Percentiles rank a stretch among this genome's conserved stretches.
phyloP scores from a whole-genome alignment of 2,329 filamentous ascomycete species.

The Colletotrichum liaoningense region DNA sequence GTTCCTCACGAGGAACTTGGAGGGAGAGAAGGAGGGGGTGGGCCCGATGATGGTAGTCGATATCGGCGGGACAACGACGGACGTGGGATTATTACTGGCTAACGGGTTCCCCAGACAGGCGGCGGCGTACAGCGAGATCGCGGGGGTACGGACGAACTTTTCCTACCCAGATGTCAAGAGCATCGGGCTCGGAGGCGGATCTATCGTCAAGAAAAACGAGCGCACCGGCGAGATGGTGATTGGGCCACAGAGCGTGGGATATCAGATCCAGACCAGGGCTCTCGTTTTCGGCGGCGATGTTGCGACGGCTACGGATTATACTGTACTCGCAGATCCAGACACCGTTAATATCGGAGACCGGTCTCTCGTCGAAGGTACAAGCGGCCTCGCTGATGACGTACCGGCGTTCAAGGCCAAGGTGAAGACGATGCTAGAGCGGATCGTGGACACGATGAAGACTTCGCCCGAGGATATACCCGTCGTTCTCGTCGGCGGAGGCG shows the following conservation, averaged over 20 bases:
- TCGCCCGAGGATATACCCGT: slow-evolving; percentile 69
- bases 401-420: slow-evolving; percentile 52
- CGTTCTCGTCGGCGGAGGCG: slow-evolving; percentile 72
- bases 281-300: slow-evolving; percentile 67
- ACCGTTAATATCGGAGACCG: slow-evolving; percentile 55
- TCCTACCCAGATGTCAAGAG: slow-evolving; percentile 68
- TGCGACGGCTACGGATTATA: slow-evolving; percentile 69
- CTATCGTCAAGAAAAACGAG: slow-evolving; percentile 56
- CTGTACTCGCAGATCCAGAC: slow-evolving; percentile 49
- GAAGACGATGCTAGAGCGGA: slow-evolving; percentile 64
- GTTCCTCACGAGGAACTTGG: slow-evolving; percentile 57
- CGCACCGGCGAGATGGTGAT: slow-evolving; percentile 50
- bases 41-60: slow-evolving; percentile 70
- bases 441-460: slow-evolving; percentile 73
- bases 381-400: slow-evolving; percentile 47
- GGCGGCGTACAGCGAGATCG: slow-evolving; percentile 70
- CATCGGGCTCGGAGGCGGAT: slow-evolving; percentile 70
- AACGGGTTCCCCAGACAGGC: slow-evolving; percentile 74
- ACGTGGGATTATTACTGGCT: slow-evolving; percentile 69
- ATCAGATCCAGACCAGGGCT: slow-evolving; percentile 64
- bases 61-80: slow-evolving; percentile 75
- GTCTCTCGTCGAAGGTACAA: slow-evolving; percentile 45
- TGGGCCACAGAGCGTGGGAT: slow-evolving; percentile 71
- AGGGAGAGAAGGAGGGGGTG: slow-evolving; percentile 41
- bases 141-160: slow-evolving; percentile 72